Base-by-base conservation (phyloP, 163 green algal genomes). In the Scenedesmus sp. region DNA sequence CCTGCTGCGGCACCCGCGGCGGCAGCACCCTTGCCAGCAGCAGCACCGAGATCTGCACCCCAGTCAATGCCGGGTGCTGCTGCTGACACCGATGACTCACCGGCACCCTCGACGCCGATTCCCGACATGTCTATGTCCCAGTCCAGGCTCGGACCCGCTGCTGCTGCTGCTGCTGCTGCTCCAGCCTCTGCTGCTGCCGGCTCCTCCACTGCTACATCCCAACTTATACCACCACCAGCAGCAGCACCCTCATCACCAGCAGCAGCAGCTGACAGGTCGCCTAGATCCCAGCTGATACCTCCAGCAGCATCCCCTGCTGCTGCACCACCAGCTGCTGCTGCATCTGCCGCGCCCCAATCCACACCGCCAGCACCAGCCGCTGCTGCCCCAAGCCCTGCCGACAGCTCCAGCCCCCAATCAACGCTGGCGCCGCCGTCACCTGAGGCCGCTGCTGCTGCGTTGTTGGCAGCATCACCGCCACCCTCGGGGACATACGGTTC, bases 121-220 rank as follows among this genome's bases (percentile, higher is more conserved):
- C 37, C 80, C 7, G 80, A 88, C 46, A 92, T n/a, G 30, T 92
- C 89, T n/a, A 89, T 65, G 37, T 89, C 89, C 89, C 88, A 92
- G 40, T 92, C 80, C 1, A 92, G 44, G 44, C 80, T 86, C 5
- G 72, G 82, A 24, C 82, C 59, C 7, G 37, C 88, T 30, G 20
- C 78, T 56, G 59, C 80, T 72, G 88, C 88, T 73, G 79, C 79
- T 68, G 12, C 73, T 53, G 7, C 79, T 83, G n/a, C n/a, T n/a
- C 16, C 81, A 26, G 3, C 81, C 44, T 59, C 88, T 73, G 22
- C 80, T 44, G 61, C 81, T 35, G 24, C 70, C 16, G 82, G 68
- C 81, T 92, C 65, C 12, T 76, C 88, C 18, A 91, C 78, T 53
- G 61, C 81, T 12, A 88, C 44, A 56, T 85, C 88, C 88, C 88